A percentile compares a stretch with the other conserved stretches of the same genome.
phyloP scores from a whole-genome alignment of 805 yeast genomes.

The Lipomyces chichibuensis region DNA sequence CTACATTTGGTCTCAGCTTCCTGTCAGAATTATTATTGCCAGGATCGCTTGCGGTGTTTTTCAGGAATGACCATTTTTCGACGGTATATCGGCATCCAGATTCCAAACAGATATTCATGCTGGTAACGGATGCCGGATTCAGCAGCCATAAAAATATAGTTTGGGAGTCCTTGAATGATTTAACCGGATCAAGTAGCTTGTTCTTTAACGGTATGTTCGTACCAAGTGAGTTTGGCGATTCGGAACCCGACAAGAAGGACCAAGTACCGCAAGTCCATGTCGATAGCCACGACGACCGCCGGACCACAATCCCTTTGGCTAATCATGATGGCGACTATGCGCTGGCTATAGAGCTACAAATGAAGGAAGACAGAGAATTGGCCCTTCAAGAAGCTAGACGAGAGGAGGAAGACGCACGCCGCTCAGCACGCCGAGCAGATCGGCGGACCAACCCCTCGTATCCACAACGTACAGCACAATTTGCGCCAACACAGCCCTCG shows the following conservation, averaged over 20 bases:
- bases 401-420: constrained; percentile 12
- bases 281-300: not conserved
- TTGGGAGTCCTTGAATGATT: constrained; percentile 78
- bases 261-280: not conserved
- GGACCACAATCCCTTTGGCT: not conserved
- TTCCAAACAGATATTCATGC: constrained; percentile 56
- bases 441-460: not conserved
- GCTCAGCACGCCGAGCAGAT: constrained; percentile 10
- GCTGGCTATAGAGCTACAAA: constrained; percentile 44
- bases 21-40: constrained; percentile 52
- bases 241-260: constrained; percentile 16
- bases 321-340: constrained; percentile 38
- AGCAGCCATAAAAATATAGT: constrained; percentile 55
- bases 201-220: constrained; percentile 69
- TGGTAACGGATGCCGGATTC: constrained; percentile 78
- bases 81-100: constrained; percentile 55
- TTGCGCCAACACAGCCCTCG: not conserved
- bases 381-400: constrained; percentile 36
- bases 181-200: constrained; percentile 68
- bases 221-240: constrained; percentile 43
- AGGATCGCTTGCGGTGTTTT: constrained; percentile 68
- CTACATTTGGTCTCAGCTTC: constrained; percentile 62
- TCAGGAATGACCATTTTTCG: constrained; percentile 87
- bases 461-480: not conserved
- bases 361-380: constrained; percentile 39